A percentile compares a stretch with the other conserved stretches of the same genome.
Evolutionary conservation across 2,329 filamentous ascomycete genomes (phyloP).

Genomic region (Blumeria graminis): DNA sequence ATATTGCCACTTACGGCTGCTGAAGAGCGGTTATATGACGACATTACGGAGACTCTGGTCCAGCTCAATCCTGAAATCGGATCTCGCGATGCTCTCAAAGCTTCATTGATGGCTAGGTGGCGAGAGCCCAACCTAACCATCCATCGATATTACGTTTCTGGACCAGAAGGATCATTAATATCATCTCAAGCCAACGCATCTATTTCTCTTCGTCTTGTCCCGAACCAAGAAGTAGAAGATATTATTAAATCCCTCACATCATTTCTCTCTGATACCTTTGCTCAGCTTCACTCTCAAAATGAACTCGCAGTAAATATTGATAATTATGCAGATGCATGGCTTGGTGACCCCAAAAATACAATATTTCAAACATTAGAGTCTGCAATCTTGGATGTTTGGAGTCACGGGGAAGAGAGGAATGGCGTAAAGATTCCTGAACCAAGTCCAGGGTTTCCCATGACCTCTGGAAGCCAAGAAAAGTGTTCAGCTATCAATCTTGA

Average conservation of each 20-base stretch:
- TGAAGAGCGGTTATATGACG: constrained; percentile 60
- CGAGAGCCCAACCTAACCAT: constrained; percentile 85
- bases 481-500: constrained; percentile 5
- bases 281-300: constrained; percentile 55
- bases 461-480: constrained; percentile 4
- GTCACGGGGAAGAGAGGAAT: constrained; percentile 21
- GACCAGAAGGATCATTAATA: constrained; percentile 77
- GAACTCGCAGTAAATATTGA: constrained; percentile 61
- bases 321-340: constrained; percentile 86
- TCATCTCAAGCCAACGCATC: constrained; percentile 72
- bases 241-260: constrained; percentile 42
- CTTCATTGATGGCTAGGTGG: constrained; percentile 80
- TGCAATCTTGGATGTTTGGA: constrained; percentile 71
- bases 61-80: constrained; percentile 38
- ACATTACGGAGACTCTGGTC: constrained; percentile 57
- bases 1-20: constrained; percentile 51
- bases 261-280: constrained; percentile 50
- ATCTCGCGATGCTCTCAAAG: constrained; percentile 45
- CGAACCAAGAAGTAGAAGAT: constrained; percentile 68
- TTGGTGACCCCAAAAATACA: constrained; percentile 72
- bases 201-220: constrained; percentile 76
- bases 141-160: constrained; percentile 78
- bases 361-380: constrained; percentile 76
- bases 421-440: constrained; percentile 19
- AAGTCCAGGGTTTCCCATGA: constrained; percentile 8